Base-by-base conservation (phyloP, 78 protist species). In the Trichosphaerium sp. region DNA sequence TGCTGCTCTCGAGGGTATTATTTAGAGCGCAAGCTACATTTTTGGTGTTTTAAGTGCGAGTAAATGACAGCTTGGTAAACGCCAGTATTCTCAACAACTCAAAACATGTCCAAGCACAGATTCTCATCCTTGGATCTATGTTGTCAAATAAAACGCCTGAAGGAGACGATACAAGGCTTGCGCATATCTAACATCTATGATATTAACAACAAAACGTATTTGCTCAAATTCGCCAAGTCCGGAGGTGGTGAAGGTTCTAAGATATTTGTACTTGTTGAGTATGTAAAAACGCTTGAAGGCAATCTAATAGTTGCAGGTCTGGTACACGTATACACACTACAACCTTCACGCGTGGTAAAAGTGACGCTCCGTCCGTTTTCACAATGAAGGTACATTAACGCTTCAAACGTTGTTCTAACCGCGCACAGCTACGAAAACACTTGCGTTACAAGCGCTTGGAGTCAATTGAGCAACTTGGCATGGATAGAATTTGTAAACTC, bases 311-410 rank as follows among this genome's bases (percentile, higher is more conserved):
- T 89, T 38, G 94, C n/a, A n/a, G 89, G 80, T 70, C 82, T 3
- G 97, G 97, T 57, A 58, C 78, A 32, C 85, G 98, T 11, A 52
- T 94, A 56, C 92, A 90, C 60, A 52, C 67, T 47, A 92, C 96
- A 1, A 59, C 61, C 44, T 92, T 69, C 35, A 54, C 49, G 4
- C 65, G 96, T 25, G 92, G 78, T 65, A 89, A 85, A 57, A 57
- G 80, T 23, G 47, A 60, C n/a, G 66, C 60, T 23, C 93, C 98
- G 7, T 76, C 89, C 1, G 77, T 37, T 31, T 85, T 88, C 52
- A 4, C 87, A 29, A 57, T 79, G 61, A 85, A 86, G 84, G 70
- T 48, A 11, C 35, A 57, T 32, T 3, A 11, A 2, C 56, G 5
- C 56, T 5, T 12, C 56, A 51, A 5, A 5, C 56, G 49, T 6